phyloP scores from a whole-genome alignment of 202 grass and related monocot genomes.

The Bolboschoenoplectus hybrid region DNA sequence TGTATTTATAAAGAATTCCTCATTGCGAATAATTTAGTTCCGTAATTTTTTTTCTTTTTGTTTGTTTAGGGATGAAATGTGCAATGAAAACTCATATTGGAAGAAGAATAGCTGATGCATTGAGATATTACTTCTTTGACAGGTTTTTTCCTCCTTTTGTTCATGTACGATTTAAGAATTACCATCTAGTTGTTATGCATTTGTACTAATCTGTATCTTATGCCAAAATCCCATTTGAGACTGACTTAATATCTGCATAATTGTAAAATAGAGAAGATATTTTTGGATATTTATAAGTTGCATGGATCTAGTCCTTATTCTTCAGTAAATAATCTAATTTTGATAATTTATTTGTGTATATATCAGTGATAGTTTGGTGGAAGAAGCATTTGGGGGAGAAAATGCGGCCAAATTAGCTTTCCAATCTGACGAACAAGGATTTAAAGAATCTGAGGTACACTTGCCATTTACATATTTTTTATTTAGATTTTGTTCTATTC shows the following conservation, averaged over 20 bases:
- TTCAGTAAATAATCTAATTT: conserved; percentile 24
- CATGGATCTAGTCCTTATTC: neutral
- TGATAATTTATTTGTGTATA: conserved; percentile 12
- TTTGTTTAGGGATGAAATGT: conserved; percentile 58
- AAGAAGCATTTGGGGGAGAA: conserved; percentile 80
- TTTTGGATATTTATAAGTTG: conserved; percentile 10
- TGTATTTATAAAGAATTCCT: neutral
- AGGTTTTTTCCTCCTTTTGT: conserved; percentile 42
- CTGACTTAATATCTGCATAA: neutral
- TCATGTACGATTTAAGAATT: neutral
- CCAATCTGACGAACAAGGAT: conserved; percentile 70
- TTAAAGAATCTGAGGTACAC: conserved; percentile 67
- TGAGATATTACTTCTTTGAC: conserved; percentile 89
- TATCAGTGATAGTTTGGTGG: conserved; percentile 75
- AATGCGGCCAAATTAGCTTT: conserved; percentile 56
- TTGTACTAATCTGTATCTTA: conserved; percentile 25
- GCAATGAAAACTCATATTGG: conserved; percentile 60
- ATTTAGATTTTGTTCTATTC: conserved; percentile 1
- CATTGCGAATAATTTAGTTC: neutral
- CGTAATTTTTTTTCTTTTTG: neutral
- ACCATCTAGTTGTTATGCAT: conserved; percentile 2
- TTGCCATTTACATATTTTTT: neutral
- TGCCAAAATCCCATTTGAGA: neutral
- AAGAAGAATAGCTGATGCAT: conserved; percentile 75
- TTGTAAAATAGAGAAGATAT: conserved; percentile 7